phyloP scores from a whole-genome alignment of 2,329 filamentous ascomycete genomes.

The Blastomyces percursus region DNA sequence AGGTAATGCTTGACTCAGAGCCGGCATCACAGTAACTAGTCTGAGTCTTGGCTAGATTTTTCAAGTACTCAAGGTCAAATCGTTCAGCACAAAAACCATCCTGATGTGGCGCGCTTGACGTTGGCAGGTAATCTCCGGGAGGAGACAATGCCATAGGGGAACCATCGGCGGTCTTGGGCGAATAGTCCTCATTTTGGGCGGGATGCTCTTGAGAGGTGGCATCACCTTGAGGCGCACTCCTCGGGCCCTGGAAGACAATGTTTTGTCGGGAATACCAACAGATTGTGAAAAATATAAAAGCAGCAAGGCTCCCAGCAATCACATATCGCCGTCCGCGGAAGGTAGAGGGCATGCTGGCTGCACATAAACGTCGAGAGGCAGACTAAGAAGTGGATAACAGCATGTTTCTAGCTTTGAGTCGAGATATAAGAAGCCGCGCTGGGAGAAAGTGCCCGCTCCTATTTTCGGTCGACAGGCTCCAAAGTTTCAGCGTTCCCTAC shows the following conservation, averaged over 20 bases:
- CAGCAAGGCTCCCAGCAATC: not conserved
- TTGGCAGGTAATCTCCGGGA: not conserved
- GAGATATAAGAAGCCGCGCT: not conserved
- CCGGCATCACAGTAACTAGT: not conserved
- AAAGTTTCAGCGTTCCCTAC: not conserved
- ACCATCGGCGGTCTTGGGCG: not conserved
- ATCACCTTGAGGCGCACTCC: not conserved
- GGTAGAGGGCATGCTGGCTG: not conserved
- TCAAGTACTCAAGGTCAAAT: not conserved
- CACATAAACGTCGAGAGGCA: not conserved
- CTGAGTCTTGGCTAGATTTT: not conserved
- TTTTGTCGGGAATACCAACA: not conserved
- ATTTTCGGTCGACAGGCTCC: not conserved
- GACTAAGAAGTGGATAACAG: not conserved
- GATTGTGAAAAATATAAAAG: not conserved
- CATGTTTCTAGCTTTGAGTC: not conserved
- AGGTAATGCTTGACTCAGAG: conserved; percentile 18
- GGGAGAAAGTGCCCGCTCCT: not conserved
- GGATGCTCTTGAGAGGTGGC: not conserved
- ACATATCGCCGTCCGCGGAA: not conserved
- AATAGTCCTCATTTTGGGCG: not conserved
- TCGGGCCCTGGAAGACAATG: not conserved
- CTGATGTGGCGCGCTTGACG: not conserved
- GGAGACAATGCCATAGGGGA: not conserved
- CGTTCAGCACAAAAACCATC: not conserved